phyloP scores from a whole-genome alignment of 768 basidiomycete genomes.

The Arthromyces matolae region DNA sequence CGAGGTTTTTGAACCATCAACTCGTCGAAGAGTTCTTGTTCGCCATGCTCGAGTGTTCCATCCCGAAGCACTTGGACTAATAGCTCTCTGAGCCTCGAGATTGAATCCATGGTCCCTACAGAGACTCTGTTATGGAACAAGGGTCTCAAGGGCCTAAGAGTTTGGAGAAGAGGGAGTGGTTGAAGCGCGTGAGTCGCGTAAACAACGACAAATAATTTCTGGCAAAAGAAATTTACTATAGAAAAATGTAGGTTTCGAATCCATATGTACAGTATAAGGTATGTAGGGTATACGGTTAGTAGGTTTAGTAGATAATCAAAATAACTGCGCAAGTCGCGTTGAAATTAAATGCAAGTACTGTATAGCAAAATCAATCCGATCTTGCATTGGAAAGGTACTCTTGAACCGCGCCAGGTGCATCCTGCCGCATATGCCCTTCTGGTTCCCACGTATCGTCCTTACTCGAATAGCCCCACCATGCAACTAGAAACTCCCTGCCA shows the following conservation, averaged over 20 bases:
- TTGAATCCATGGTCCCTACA: constrained; percentile 47
- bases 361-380: too few species aligned
- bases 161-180: neutral
- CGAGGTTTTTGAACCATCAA: constrained; percentile 63
- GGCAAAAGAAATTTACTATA: too few species aligned
- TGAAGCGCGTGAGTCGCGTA: too few species aligned
- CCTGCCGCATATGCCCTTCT: constrained; percentile 39
- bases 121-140: neutral
- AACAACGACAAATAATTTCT: constrained; percentile 23
- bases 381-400: constrained; percentile 33
- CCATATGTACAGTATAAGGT: too few species aligned
- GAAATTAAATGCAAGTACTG: too few species aligned
- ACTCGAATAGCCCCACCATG: constrained; percentile 53
- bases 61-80: constrained; percentile 46
- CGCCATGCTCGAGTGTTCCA: constrained; percentile 45
- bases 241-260: too few species aligned
- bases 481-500: constrained; percentile 42
- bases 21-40: constrained; percentile 75
- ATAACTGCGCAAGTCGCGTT: too few species aligned
- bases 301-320: too few species aligned
- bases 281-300: too few species aligned
- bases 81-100: constrained; percentile 51
- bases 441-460: constrained; percentile 60
- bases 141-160: neutral
- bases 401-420: constrained; percentile 43